A percentile compares a stretch with the other conserved stretches of the same genome.
Conservation (phyloP, 345 rosid species). For the Arabidopsis thaliana region TAIR10.1 NC_003075.7:538501-539000, state of each 20-base stretch:
- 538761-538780: slow-evolving; percentile 50
- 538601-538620: slow-evolving; percentile 62
- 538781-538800: slow-evolving; percentile 71
- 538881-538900: slow-evolving; percentile 61
- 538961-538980: slow-evolving; percentile 56
- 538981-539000: slow-evolving; percentile 56
- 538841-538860: slow-evolving; percentile 53
- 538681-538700: slow-evolving; percentile 62
- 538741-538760: slow-evolving; percentile 68
- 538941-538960: slow-evolving; percentile 59
- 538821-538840: slow-evolving; percentile 56
- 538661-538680: slow-evolving; percentile 63
- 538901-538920: slow-evolving; percentile 66
- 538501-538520: slow-evolving; percentile 3
- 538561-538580: slow-evolving; percentile 65
- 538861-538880: slow-evolving; percentile 66
- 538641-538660: slow-evolving; percentile 47
- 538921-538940: slow-evolving; percentile 61
- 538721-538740: slow-evolving; percentile 67
- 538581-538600: slow-evolving; percentile 66
- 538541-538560: slow-evolving; percentile 61
- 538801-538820: slow-evolving; percentile 63
- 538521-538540: slow-evolving; percentile 30
- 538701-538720: slow-evolving; percentile 66
- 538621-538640: slow-evolving; percentile 63